Evolutionary conservation across 805 yeast species (phyloP), one percentile per base, ranked within the genome.

Genomic region (Wickerhamiella hasegawae): DNA sequence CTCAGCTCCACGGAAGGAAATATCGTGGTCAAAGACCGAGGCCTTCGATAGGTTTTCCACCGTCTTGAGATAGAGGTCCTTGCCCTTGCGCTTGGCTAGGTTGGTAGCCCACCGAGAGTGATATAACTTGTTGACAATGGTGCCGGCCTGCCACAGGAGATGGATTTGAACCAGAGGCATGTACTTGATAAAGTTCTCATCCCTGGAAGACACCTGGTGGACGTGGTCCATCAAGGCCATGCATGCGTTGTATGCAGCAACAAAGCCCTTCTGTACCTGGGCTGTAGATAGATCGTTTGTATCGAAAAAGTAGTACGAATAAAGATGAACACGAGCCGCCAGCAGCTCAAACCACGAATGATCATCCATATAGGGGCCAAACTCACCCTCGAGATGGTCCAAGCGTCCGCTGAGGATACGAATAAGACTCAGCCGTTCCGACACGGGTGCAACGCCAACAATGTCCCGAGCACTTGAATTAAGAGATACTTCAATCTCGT

Each of bases 1-100:
- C 6, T 94, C 95, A 31, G 93, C 75, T 0, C 94, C 80, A 44
- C 97, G 68, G 53, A 81, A 82, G 0, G 96, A 82, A 65, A 90
- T 75, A 51, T 87, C 98, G 57, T 85, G 90, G 47, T 83, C 83
- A 46, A 82, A 62, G 20, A 87, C 76, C 0, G 95, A 82, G 0
- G 94, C 92, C 40, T 73, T 73, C 38, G 73, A 68, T 1, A 90
- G 73, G 31, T 80, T 47, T 28, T 49, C 52, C 9, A 52, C 47
- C 6, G 51, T 37, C 24, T 38, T 40, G 26, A 47, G 40, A 41
- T 55, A 62, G 21, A 78, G 66, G 36, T 66, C 68, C 49, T 72
- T 75, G 5, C 95, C 96, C 0, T 73, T 64, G 2, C 69, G 72
- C 23, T 72, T 55, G 55, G 84, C 94, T 12, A 85, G 51, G 12